Percentiles rank a stretch among this genome's conserved stretches.
These are phyloP conservation scores for Nematocida sp. DNA, from an alignment of 371 early-diverging fungal species.

Conservation along the genomic window DNA sequence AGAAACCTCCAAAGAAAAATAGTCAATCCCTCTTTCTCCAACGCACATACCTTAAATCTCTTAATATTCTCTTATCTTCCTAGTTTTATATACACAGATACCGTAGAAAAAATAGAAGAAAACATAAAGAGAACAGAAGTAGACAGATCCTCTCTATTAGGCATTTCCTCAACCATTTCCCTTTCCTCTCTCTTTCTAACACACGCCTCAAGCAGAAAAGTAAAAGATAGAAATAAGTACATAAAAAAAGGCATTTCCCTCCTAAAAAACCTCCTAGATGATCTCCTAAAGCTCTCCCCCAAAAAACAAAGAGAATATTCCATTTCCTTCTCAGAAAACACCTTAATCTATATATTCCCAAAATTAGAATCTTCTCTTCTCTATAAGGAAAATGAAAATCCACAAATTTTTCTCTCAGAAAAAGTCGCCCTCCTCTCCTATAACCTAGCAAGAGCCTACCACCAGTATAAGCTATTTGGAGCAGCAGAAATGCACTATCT, in stretches of 20 bases:
- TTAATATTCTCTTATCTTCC: slow-evolving; percentile 47
- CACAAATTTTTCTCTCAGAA: no score
- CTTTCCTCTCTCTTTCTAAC: slow-evolving; percentile 57
- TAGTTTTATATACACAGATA: slow-evolving; percentile 51
- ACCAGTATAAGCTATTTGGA: slow-evolving; percentile 60
- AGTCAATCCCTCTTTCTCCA: background rate
- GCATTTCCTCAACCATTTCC: slow-evolving; percentile 32
- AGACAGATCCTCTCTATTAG: slow-evolving; percentile 33
- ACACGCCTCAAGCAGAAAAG: slow-evolving; percentile 59
- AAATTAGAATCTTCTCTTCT: slow-evolving; percentile 10
- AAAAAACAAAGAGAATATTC: background rate
- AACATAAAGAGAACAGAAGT: background rate
- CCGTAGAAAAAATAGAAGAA: slow-evolving; percentile 21
- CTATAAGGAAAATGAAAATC: slow-evolving; percentile 13
- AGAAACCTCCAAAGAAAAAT: slow-evolving; percentile 38
- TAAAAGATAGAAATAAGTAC: slow-evolving; percentile 59
- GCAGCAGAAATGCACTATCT: slow-evolving; percentile 64
- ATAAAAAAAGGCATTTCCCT: slow-evolving; percentile 56
- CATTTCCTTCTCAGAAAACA: slow-evolving; percentile 30
- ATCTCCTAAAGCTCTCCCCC: background rate
- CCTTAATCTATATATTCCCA: slow-evolving; percentile 51
- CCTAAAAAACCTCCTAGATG: slow-evolving; percentile 23
- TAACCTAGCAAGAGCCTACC: slow-evolving; percentile 65
- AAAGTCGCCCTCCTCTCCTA: slow-evolving; percentile 54
- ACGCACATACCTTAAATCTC: slow-evolving; percentile 19